Evolutionary conservation across 805 yeast species (phyloP).

Genomic region (Starmerella asiatica): DNA sequence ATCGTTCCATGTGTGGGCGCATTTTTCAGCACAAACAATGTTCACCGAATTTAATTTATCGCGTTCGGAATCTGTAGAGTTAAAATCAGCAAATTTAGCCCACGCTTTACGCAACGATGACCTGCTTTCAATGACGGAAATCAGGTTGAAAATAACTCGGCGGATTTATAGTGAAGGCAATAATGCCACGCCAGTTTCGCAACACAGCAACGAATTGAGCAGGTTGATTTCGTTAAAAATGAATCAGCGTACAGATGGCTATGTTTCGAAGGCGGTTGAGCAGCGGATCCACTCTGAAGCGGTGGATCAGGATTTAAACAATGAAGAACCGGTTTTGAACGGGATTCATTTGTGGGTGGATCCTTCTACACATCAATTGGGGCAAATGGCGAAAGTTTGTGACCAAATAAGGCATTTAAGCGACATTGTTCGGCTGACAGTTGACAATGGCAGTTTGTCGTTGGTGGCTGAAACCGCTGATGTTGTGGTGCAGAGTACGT

Average conservation of each 20-base stretch:
- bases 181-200: conserved; percentile 41
- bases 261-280: conserved; percentile 19
- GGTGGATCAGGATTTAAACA: conserved; percentile 39
- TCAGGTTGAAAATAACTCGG: conserved; percentile 16
- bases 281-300: conserved; percentile 51
- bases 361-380: conserved; percentile 20
- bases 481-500: conserved; percentile 22
- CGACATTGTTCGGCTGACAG: conserved; percentile 16
- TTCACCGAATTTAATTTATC: conserved; percentile 4
- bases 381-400: conserved; percentile 27
- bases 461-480: conserved; percentile 20
- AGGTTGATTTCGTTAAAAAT: conserved; percentile 12
- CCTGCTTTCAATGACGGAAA: conserved; percentile 18
- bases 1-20: conserved; percentile 19
- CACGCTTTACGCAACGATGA: conserved; percentile 28
- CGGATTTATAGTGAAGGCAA: conserved; percentile 30
- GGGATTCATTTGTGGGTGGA: conserved; percentile 42
- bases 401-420: conserved; percentile 25
- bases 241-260: conserved; percentile 43
- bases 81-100: conserved; percentile 30
- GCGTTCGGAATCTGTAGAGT: conserved; percentile 10
- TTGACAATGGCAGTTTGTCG: conserved; percentile 20
- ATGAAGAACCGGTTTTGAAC: conserved; percentile 37
- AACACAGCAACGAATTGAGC: not conserved
- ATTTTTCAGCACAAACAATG: conserved; percentile 11